Conservation (phyloP, 2,329 filamentous ascomycete species). For the Diplodia corticola region DNA sequence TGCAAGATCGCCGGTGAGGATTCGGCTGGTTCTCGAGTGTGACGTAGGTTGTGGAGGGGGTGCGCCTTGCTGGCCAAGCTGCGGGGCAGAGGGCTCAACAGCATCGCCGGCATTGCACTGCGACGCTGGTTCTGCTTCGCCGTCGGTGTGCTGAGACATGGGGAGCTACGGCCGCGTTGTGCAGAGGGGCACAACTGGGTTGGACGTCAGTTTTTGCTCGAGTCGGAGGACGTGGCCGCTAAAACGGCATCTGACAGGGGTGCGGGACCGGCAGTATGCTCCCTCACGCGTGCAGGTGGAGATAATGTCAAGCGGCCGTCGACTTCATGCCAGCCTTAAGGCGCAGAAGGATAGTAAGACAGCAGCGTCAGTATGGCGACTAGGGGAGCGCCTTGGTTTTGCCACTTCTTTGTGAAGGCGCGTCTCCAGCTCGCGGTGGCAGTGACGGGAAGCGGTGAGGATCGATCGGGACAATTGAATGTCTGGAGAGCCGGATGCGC, state of each 20-base stretch:
- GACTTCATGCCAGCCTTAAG: constrained; percentile 8
- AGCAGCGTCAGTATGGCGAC: neutral
- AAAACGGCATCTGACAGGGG: constrained; percentile 21
- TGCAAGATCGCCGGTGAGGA: constrained; percentile 20
- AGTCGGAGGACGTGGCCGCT: constrained; percentile 5
- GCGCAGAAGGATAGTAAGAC: neutral
- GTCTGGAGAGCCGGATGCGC: neutral
- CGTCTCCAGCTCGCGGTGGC: neutral
- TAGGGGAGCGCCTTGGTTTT: neutral
- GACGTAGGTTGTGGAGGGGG: neutral
- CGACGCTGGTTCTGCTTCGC: neutral
- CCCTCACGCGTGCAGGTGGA: neutral
- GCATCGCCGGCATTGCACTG: neutral
- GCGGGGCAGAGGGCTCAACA: constrained; percentile 3
- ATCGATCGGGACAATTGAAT: neutral
- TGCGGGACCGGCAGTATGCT: constrained; percentile 4
- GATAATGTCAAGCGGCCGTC: neutral
- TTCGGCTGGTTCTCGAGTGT: constrained; percentile 9
- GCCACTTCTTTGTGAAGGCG: constrained; percentile 10
- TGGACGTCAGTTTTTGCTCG: constrained; percentile 7
- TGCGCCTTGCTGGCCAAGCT: neutral
- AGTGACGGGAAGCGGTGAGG: neutral
- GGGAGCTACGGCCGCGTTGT: constrained; percentile 12
- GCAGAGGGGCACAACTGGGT: constrained; percentile 1
- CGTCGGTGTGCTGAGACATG: constrained; percentile 21